Evolutionary conservation across 257 asterid species (phyloP).

Genomic region (Ilex asprella): DNA sequence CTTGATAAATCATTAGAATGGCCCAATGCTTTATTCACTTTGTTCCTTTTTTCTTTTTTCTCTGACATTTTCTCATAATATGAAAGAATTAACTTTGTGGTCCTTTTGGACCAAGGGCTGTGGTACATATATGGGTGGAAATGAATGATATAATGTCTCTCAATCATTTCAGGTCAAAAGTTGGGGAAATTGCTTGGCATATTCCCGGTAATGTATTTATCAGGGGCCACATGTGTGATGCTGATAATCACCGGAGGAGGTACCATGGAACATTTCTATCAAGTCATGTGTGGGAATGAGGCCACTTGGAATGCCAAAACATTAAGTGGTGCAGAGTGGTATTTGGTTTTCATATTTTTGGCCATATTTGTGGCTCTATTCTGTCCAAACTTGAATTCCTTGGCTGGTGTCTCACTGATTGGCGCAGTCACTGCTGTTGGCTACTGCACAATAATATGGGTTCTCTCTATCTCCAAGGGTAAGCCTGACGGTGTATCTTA

Average conservation of each 20-base stretch:
- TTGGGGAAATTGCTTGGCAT: slow-evolving; percentile 51
- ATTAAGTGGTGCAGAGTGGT: slow-evolving; percentile 46
- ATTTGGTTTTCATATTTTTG: slow-evolving; percentile 39
- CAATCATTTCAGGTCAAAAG: slow-evolving; percentile 34
- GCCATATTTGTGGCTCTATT: slow-evolving; percentile 46
- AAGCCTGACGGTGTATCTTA: slow-evolving; percentile 12
- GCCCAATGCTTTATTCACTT: neutral
- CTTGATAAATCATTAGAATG: neutral
- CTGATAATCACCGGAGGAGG: slow-evolving; percentile 44
- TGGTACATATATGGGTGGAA: neutral
- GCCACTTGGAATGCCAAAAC: slow-evolving; percentile 13
- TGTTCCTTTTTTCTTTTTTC: neutral
- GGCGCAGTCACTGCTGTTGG: slow-evolving; percentile 46
- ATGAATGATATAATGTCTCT: neutral
- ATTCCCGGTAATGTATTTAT: slow-evolving; percentile 62
- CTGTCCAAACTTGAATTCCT: slow-evolving; percentile 54
- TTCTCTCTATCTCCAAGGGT: slow-evolving; percentile 26
- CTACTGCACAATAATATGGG: slow-evolving; percentile 36
- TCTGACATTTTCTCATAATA: neutral
- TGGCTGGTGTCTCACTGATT: slow-evolving; percentile 31
- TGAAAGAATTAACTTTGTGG: neutral
- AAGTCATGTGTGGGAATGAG: slow-evolving; percentile 15
- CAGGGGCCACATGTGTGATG: slow-evolving; percentile 53
- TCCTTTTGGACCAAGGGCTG: neutral
- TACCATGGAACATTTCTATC: slow-evolving; percentile 30